Evolutionary conservation across 192 early-diverging fungal species (phyloP), one percentile per base, ranked within the genome.

Genomic region (Piromyces sp.): DNA sequence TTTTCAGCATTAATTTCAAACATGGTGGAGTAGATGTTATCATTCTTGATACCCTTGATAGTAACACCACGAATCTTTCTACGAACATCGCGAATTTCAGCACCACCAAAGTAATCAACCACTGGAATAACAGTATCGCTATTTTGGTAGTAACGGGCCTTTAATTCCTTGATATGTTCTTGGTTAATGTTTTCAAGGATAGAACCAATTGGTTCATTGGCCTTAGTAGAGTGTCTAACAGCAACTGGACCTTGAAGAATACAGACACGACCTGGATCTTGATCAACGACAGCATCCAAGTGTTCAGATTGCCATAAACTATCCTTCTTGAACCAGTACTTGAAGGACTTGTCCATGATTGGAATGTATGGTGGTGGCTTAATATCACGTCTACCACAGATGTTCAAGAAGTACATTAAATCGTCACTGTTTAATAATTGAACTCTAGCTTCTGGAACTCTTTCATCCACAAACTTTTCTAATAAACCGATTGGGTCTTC

Each of bases 241-340:
- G 96, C 94, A 22, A 94, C 90, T 16, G 95, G 94, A 51, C 96
- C 96, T 33, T 98, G 96, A 80, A 97, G 89, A 83, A 97, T 96
- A 81, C 89, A 90, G 11, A 92, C 92, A 82, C 96, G 91, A 81
- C 92, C 90, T 7, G 93, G 90, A 88, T 98, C 96, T 84, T 94
- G 91, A 80, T 89, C 95, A 19, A 94, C 88, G 78, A 98, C 90
- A 30, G 94, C 91, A 78, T 93, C 93, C 13, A 97, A 85, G 79
- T 96, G 90, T 83, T 97, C 96, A 0, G 94, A 92, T 84, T 95
- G 94, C 96, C 95, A 96, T 30, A 93, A 86, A 14, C 93, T 93
- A 85, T 95, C 93, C 89, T 97, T 97, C 87, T 93, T 93, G 87
- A 96, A 92, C 92, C 94, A 93, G 28, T 90, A 87, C 84, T 95